Evolutionary conservation across 1,284 basidiomycete genomes (phyloP).

Genomic region (Cryptococcus deneoformans): DNA sequence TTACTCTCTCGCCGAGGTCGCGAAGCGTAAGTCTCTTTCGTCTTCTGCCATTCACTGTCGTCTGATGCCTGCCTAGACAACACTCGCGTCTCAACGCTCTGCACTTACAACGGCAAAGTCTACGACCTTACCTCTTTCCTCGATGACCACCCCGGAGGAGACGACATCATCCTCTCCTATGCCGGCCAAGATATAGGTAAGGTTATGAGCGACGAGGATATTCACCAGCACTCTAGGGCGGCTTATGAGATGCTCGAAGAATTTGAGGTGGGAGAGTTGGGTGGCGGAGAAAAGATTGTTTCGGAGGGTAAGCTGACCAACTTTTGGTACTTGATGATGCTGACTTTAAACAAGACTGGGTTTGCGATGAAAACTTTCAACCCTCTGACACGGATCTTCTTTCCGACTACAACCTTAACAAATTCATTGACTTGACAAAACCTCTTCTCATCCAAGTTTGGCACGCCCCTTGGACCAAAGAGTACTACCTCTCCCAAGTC

Average conservation of each 20-base stretch:
- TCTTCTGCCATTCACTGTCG: not conserved
- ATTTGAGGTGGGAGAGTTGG: slow-evolving; percentile 75
- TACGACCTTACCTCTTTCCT: slow-evolving; percentile 55
- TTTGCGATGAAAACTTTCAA: slow-evolving; percentile 79
- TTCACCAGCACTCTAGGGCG: slow-evolving; percentile 89
- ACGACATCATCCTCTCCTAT: slow-evolving; percentile 57
- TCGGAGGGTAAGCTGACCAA: slow-evolving; percentile 62
- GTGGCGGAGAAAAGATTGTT: slow-evolving; percentile 69
- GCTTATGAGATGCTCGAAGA: slow-evolving; percentile 93
- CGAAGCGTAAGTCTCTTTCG: slow-evolving; percentile 32
- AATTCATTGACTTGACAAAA: slow-evolving; percentile 88
- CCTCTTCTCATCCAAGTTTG: slow-evolving; percentile 58
- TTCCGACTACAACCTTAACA: slow-evolving; percentile 78
- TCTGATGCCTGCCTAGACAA: slow-evolving; percentile 28
- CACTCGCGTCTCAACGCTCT: slow-evolving; percentile 36
- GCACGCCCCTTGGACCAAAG: slow-evolving; percentile 61
- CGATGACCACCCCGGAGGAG: slow-evolving; percentile 54
- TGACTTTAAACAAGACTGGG: slow-evolving; percentile 62
- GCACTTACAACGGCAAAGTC: slow-evolving; percentile 51
- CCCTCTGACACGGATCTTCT: slow-evolving; percentile 79
- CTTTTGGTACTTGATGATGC: not conserved
- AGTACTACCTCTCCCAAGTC: slow-evolving; percentile 94
- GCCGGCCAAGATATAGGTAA: slow-evolving; percentile 80
- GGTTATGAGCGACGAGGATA: slow-evolving; percentile 76
- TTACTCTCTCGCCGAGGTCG: slow-evolving; percentile 41